Evolutionary conservation across 768 basidiomycete genomes (phyloP).

Genomic region (Trichaptum fuscoviolaceum): DNA sequence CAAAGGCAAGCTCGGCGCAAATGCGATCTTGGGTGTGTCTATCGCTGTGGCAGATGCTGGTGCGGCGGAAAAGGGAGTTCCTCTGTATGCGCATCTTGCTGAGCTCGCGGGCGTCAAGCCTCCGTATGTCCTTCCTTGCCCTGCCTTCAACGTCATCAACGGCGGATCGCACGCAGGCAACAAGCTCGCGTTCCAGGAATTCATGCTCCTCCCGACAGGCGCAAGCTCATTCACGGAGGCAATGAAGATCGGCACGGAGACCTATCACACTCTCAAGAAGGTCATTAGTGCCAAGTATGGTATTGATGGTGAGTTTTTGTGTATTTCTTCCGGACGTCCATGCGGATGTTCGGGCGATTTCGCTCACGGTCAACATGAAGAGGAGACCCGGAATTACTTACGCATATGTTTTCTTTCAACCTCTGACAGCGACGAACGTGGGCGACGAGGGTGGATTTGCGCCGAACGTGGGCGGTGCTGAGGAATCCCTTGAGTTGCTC

Average conservation of each 20-base stretch:
- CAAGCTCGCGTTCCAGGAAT: slow-evolving; percentile 99
- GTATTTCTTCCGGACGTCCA: background rate
- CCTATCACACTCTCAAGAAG: slow-evolving; percentile 97
- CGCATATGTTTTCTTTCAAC: slow-evolving; percentile 5
- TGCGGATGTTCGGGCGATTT: background rate
- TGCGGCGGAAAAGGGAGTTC: slow-evolving; percentile 91
- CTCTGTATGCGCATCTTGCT: slow-evolving; percentile 94
- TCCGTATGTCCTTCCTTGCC: slow-evolving; percentile 87
- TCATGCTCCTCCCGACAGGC: slow-evolving; percentile 98
- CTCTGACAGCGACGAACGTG: slow-evolving; percentile 82
- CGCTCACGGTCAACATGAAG: background rate
- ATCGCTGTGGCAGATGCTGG: slow-evolving; percentile 93
- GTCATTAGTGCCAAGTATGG: slow-evolving; percentile 99
- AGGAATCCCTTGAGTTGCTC: slow-evolving; percentile 95
- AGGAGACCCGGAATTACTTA: background rate
- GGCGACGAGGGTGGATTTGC: slow-evolving; percentile 99
- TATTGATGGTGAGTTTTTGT: slow-evolving; percentile 84
- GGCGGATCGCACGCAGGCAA: slow-evolving; percentile 99
- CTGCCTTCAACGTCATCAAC: slow-evolving; percentile 99
- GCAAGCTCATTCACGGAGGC: slow-evolving; percentile 91
- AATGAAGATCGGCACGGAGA: slow-evolving; percentile 98
- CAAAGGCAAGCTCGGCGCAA: slow-evolving; percentile 99
- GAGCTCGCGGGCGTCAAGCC: slow-evolving; percentile 93
- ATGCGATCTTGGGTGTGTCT: slow-evolving; percentile 97
- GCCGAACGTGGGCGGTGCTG: slow-evolving; percentile 94